Base-by-base conservation (phyloP, 2,329 filamentous ascomycete species). In the Hymenoscyphus fructigenus region DNA sequence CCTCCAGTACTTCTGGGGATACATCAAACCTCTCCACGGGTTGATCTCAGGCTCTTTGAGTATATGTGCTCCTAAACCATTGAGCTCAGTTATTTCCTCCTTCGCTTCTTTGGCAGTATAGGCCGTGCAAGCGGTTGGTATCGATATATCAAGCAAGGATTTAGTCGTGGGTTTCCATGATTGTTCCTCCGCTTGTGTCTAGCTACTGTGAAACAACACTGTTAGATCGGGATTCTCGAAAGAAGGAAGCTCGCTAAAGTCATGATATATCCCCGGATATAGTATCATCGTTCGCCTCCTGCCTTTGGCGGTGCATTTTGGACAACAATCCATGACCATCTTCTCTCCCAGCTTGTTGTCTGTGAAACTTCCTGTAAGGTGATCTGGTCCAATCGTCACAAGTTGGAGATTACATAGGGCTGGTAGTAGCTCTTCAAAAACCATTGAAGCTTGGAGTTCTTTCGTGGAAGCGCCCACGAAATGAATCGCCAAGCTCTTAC, bases 201-300 rank as follows among this genome's bases (percentile, higher is more conserved):
- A 23, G 58, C 36, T 36, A 20, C 57, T 59, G 36, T 59, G 34
- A 23, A 59, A 47, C n/a, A 59, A 44, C 20, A 59, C 58, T 6
- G 12, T 23, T 15, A 60, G 34, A 28, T 60, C 58, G 20, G 36
- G 58, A 17, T 47, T 41, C 36, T 29, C 6, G 14, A 41, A 60
- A 6, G 41, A 14, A 26, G 58, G 23, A 23, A 44, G 29, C 23
- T 12, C 38, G 12, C 32, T 23, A 15, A 60, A 60, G 20, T 14
- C 20, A 32, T 60, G 58, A 14, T 60, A 50, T 7, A 41, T 12
- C 9, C 23, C 58, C 9, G n/a, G 1, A 14, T 32, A 60, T 10
- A 60, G 1, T 17, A 17, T 38, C 20, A 47, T 5, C 2, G 38
- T 29, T 4, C 14, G 17, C 5, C 6, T 60, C 10, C 36, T 17